Percentiles rank a stretch among this genome's conserved stretches.
Evolutionary conservation across 345 rosid genomes (phyloP).

Genomic region (Salix exigua): DNA sequence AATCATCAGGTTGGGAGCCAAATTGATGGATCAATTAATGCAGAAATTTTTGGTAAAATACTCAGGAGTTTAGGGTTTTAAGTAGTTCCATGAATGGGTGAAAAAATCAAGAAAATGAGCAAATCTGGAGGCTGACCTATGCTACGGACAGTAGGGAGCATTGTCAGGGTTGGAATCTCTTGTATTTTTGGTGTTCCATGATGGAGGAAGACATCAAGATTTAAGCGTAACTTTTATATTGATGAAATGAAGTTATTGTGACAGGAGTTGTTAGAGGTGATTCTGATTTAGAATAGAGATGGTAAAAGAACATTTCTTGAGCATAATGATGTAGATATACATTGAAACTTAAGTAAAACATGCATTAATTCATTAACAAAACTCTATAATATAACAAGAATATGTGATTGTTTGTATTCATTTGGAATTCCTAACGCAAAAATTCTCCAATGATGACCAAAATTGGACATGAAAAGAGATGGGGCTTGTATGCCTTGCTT

Average conservation of each 20-base stretch:
- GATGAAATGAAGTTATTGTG: not conserved
- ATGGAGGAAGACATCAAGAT: not conserved
- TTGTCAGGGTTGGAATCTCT: not conserved
- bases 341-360: not conserved
- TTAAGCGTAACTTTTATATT: not conserved
- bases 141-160: not conserved
- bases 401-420: not conserved
- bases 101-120: not conserved
- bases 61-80: not conserved
- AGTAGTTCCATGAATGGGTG: not conserved
- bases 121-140: not conserved
- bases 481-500: not conserved
- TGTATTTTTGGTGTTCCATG: not conserved
- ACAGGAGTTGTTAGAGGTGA: no score
- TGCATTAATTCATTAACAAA: not conserved
- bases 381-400: not conserved
- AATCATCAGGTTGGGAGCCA: not conserved
- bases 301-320: no score
- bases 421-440: not conserved
- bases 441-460: not conserved
- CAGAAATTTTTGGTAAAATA: not conserved
- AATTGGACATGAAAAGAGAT: not conserved
- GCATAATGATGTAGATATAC: not conserved
- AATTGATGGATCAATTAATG: not conserved
- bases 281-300: not conserved